Base-by-base conservation (phyloP, 1,284 basidiomycete genomes). In the Moesziomyces globuligerus region DNA sequence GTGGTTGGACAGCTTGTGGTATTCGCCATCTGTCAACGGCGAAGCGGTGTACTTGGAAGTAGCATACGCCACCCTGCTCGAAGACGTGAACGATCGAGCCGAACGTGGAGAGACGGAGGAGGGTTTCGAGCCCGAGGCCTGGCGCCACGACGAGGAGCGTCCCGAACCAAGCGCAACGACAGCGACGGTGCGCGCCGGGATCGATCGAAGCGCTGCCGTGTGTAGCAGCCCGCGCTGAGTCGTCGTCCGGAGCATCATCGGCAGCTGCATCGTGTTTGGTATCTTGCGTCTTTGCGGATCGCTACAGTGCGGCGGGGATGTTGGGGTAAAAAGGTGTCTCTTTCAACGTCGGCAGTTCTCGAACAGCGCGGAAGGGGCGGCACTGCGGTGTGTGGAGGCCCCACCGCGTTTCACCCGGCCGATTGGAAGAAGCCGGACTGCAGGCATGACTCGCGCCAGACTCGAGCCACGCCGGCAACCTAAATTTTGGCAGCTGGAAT, bases 1-100 rank as follows among this genome's bases (percentile, higher is more conserved):
- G 44, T 85, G 82, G 66, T 97, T 92, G 0, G 94, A 88, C 29
- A 92, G 83, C 40, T 84, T 81, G 79, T 96, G 90, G 82, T 98
- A 98, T 65, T 87, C 85, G 36, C 89, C 86, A 64, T 86, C 85
- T 1, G 87, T 83, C n/a, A 93, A 79, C 28, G 60, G 52, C n/a
- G 67, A 70, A 24, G 56, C 60, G 25, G 52, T 70, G 45, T 60
- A 70, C 21, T 64, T 69, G 38, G 47, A 45, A 6, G 66, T 62
- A n/a, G 59, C 51, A 4, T 55, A 48, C 29, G 51, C 51, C 28
- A 45, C 39, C 3, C 8, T 1, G 20, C 18, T 42, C n/a, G 62
- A 58, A 8, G 40, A 28, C 39, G 44, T 50, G 56, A 59, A 55
- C 6, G 26, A 23, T 4, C 62, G 62, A 37, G 20, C 21, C 26